These are phyloP conservation scores for Ascochyta viciae-villosae DNA, from an alignment of 2,329 filamentous ascomycete genomes.

Conservation along the genomic window DNA sequence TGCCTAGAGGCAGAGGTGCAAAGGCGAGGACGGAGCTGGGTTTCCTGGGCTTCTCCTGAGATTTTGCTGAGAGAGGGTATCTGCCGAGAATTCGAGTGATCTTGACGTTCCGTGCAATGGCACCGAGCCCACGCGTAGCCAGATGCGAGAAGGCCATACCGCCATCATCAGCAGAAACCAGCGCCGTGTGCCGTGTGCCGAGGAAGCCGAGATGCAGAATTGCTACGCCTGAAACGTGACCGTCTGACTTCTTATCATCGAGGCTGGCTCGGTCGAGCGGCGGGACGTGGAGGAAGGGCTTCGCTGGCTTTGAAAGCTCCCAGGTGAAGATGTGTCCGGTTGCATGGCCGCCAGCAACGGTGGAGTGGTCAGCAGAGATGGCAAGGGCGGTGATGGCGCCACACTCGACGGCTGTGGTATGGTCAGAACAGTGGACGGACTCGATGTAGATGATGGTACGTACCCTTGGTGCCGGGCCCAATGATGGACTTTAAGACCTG, in stretches of 20 bases:
- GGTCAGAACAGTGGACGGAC: background rate
- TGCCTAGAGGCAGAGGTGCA: slow-evolving; percentile 88
- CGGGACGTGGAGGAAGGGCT: slow-evolving; percentile 87
- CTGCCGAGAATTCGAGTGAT: slow-evolving; percentile 89
- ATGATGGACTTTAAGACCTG: slow-evolving; percentile 95
- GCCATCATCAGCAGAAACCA: slow-evolving; percentile 91
- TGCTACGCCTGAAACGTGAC: slow-evolving; percentile 78
- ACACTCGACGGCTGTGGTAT: slow-evolving; percentile 78
- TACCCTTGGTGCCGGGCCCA: slow-evolving; percentile 89
- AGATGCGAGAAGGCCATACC: slow-evolving; percentile 99
- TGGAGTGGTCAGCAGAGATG: slow-evolving; percentile 91
- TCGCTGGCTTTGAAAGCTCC: slow-evolving; percentile 83
- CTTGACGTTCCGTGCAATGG: slow-evolving; percentile 84
- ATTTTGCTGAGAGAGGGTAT: slow-evolving; percentile 76
- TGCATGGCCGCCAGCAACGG: slow-evolving; percentile 86
- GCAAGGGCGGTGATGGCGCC: slow-evolving; percentile 87
- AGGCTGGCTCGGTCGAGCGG: slow-evolving; percentile 73
- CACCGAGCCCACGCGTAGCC: slow-evolving; percentile 86
- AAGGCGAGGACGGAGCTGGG: slow-evolving; percentile 96
- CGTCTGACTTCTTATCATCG: slow-evolving; percentile 74
- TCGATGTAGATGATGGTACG: slow-evolving; percentile 23
- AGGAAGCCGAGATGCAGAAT: slow-evolving; percentile 94
- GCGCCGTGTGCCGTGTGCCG: slow-evolving; percentile 88
- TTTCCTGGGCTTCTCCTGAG: slow-evolving; percentile 73
- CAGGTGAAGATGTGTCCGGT: slow-evolving; percentile 95